A percentile compares a stretch with the other conserved stretches of the same genome.
phyloP scores from a whole-genome alignment of 1,139 yeast genomes.

The Geotrichum fermentans region DNA sequence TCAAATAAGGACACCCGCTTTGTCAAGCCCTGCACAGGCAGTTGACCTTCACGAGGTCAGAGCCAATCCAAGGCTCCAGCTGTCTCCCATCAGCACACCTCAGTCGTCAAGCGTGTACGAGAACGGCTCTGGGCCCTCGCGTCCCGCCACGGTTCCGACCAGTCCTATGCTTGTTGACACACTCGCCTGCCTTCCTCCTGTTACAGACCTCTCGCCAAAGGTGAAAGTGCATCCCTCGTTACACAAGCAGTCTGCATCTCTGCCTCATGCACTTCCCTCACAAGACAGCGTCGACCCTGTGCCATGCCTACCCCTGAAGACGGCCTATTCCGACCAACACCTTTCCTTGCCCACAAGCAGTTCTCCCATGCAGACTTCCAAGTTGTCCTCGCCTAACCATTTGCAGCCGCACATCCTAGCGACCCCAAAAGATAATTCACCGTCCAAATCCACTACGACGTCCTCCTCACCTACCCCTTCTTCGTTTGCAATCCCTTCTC shows the following conservation, averaged over 20 bases:
- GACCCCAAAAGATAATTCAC: background rate
- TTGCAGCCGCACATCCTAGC: background rate
- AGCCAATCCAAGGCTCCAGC: too few species aligned
- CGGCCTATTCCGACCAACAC: background rate
- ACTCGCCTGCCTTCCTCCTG: too few species aligned
- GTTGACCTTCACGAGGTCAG: too few species aligned
- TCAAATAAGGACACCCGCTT: too few species aligned
- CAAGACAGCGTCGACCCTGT: background rate
- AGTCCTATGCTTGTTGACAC: too few species aligned
- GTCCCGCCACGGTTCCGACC: too few species aligned
- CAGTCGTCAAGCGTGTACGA: too few species aligned
- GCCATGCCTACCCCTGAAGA: background rate
- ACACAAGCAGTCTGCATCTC: background rate
- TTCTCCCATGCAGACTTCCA: background rate
- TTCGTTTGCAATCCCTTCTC: background rate
- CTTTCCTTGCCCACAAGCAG: background rate
- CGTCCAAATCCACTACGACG: background rate
- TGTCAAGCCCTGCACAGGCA: too few species aligned
- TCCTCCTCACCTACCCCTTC: background rate
- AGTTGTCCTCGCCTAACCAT: background rate
- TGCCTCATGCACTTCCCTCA: constrained; percentile 1
- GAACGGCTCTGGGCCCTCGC: too few species aligned
- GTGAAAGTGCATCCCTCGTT: too few species aligned
- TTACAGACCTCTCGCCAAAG: too few species aligned
- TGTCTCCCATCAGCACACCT: too few species aligned